A percentile compares a stretch with the other conserved stretches of the same genome.
phyloP scores from a whole-genome alignment of 2,329 filamentous ascomycete genomes.

The Chrysoporthe cubensis region DNA sequence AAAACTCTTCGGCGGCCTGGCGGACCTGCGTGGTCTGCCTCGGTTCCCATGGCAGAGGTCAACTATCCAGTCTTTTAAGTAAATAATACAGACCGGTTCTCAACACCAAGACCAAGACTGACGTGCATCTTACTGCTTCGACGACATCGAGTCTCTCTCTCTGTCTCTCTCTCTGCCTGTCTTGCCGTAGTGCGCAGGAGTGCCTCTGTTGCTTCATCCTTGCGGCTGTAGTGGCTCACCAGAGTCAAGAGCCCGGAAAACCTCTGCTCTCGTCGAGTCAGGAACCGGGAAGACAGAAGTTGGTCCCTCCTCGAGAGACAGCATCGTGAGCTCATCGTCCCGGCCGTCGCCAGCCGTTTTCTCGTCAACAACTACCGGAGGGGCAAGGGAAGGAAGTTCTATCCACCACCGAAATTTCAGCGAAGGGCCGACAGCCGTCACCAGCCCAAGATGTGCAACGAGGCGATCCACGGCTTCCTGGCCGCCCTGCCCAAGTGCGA shows the following conservation, averaged over 20 bases:
- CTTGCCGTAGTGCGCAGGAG: neutral
- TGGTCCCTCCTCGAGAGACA: too few relatives aligned
- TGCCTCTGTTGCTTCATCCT: too few relatives aligned
- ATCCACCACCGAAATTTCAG: neutral
- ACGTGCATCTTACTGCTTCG: neutral
- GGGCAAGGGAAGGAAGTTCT: too few relatives aligned
- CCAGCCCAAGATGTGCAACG: conserved; percentile 56
- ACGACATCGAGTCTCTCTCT: neutral
- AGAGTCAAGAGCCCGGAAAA: too few relatives aligned
- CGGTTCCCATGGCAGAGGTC: neutral
- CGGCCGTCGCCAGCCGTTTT: too few relatives aligned
- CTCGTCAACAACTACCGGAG: too few relatives aligned
- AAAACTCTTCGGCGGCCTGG: neutral
- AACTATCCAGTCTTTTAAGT: neutral
- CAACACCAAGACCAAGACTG: neutral
- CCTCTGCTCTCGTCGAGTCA: too few relatives aligned
- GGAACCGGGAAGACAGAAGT: too few relatives aligned
- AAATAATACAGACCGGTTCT: neutral
- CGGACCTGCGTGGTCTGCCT: neutral
- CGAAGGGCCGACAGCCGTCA: neutral
- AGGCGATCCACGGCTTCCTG: conserved; percentile 62
- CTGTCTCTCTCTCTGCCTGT: neutral
- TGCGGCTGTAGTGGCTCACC: too few relatives aligned
- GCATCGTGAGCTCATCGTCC: too few relatives aligned
- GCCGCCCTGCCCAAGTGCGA: conserved; percentile 75